phyloP scores from a whole-genome alignment of 306 rosid genomes.

The Geum urbanum region DNA sequence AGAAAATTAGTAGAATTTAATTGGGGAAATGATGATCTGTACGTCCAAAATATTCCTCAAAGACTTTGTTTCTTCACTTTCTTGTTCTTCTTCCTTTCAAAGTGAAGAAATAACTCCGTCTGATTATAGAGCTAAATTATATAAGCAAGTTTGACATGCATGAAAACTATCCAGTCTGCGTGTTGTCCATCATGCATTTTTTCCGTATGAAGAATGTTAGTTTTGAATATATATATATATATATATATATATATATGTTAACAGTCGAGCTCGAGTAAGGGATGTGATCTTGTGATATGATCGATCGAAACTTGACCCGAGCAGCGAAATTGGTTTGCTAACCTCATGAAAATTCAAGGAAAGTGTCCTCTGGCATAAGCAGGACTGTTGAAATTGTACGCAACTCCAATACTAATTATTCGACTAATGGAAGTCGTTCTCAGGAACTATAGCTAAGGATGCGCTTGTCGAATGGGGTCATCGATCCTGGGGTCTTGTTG shows the following conservation, averaged over 20 bases:
- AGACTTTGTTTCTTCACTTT: not conserved
- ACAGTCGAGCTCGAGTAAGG: not conserved
- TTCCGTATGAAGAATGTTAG: not conserved
- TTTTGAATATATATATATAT: not conserved
- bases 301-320: not conserved
- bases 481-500: not conserved
- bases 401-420: not conserved
- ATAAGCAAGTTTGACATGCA: too few species aligned
- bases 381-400: not conserved
- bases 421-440: constrained; percentile 4
- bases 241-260: too few species aligned
- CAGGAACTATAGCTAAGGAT: constrained; percentile 1
- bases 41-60: not conserved
- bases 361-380: not conserved
- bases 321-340: not conserved
- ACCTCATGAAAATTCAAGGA: not conserved
- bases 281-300: not conserved
- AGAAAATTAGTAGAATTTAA: not conserved
- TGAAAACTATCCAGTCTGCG: too few species aligned
- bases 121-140: too few species aligned
- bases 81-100: not conserved
- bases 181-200: too few species aligned
- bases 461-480: not conserved
- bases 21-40: not conserved
- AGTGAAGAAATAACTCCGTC: too few species aligned